Percentiles rank a stretch among this genome's conserved stretches.
These are phyloP conservation scores for Truncatella angustata DNA, from an alignment of 2,329 filamentous ascomycete genomes.

Conservation along the genomic window DNA sequence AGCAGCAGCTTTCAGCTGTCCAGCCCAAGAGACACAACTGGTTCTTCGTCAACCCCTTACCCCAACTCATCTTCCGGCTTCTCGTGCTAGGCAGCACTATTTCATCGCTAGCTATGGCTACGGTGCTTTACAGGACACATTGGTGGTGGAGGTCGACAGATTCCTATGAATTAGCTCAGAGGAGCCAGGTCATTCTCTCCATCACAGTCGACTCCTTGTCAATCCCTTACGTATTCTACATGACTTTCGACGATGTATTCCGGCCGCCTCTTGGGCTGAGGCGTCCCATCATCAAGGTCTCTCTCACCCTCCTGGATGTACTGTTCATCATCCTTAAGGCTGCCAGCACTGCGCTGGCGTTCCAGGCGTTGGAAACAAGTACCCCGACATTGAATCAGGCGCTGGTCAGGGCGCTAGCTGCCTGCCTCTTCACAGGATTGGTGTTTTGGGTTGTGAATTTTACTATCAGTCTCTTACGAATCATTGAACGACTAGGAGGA, in stretches of 20 bases:
- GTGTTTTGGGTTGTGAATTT: constrained; percentile 12
- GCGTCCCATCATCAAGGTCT: constrained; percentile 79
- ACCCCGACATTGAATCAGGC: background rate
- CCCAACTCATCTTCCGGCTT: constrained; percentile 7
- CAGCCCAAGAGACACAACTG: constrained; percentile 23
- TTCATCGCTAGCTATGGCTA: constrained; percentile 65
- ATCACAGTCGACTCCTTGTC: constrained; percentile 87
- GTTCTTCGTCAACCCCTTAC: constrained; percentile 1
- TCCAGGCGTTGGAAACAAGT: constrained; percentile 62
- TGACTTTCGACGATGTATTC: constrained; percentile 95
- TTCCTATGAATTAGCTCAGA: constrained; percentile 51
- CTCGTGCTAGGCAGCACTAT: constrained; percentile 9
- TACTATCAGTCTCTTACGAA: constrained; percentile 11
- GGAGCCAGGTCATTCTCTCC: constrained; percentile 80
- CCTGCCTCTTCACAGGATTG: constrained; percentile 5
- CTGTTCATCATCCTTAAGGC: constrained; percentile 98
- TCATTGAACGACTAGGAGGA: constrained; percentile 11
- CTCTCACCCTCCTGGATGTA: constrained; percentile 85
- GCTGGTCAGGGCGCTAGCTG: background rate
- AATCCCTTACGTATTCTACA: constrained; percentile 86
- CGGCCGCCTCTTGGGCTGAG: constrained; percentile 89
- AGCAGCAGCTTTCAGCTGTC: background rate
- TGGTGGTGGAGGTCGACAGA: constrained; percentile 23
- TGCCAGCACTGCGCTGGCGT: constrained; percentile 86
- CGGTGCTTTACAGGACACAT: constrained; percentile 61